These are phyloP conservation scores for Pythium utonaiense DNA, from an alignment of 352 stramenopile genomes.

Conservation along the genomic window DNA sequence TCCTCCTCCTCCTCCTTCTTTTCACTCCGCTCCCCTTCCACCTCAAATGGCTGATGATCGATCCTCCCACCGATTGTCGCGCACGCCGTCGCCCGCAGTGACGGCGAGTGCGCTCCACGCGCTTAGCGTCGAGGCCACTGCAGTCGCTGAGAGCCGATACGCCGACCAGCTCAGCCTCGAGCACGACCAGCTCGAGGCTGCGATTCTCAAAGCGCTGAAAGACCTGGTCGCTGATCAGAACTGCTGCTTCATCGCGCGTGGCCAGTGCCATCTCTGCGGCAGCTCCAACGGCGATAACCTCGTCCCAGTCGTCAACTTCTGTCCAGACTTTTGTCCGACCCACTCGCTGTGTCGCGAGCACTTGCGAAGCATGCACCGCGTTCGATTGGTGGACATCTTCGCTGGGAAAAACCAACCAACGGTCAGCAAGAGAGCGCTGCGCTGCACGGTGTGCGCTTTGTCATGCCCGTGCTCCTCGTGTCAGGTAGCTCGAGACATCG, in stretches of 20 bases:
- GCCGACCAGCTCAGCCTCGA: slow-evolving; percentile 34
- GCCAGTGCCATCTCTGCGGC: slow-evolving; percentile 65
- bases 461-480: slow-evolving; percentile 63
- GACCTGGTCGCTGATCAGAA: slow-evolving; percentile 52
- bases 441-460: slow-evolving; percentile 56
- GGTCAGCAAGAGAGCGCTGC: slow-evolving; percentile 57
- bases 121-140: background rate
- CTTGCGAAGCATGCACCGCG: slow-evolving; percentile 61
- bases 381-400: slow-evolving; percentile 74
- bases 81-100: slow-evolving; percentile 13
- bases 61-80: background rate
- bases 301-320: slow-evolving; percentile 77
- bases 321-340: slow-evolving; percentile 50
- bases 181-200: slow-evolving; percentile 34
- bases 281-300: slow-evolving; percentile 33
- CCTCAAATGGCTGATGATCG: background rate
- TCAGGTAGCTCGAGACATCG: slow-evolving; percentile 29
- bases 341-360: slow-evolving; percentile 77
- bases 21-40: background rate
- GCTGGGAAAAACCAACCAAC: slow-evolving; percentile 62
- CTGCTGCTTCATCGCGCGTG: slow-evolving; percentile 73
- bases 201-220: slow-evolving; percentile 51
- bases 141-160: background rate
- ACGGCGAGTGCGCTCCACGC: background rate
- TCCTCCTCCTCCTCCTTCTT: background rate